These are phyloP conservation scores for Cyclotella atomus DNA, from an alignment of 108 stramenopile genomes.

Conservation along the genomic window DNA sequence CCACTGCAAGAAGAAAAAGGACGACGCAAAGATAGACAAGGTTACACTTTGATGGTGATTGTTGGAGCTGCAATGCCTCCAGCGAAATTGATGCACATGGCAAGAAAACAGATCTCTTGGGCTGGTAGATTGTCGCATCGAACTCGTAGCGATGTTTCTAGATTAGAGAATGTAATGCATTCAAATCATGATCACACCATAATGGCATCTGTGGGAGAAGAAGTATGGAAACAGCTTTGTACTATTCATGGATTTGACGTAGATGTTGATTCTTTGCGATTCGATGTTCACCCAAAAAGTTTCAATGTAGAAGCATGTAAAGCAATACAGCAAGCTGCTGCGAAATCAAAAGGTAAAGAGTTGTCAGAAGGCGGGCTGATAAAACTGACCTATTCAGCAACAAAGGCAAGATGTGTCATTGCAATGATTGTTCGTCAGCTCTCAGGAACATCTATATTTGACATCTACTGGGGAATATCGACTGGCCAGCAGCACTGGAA, in stretches of 20 bases:
- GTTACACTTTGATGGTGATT: conserved; percentile 32
- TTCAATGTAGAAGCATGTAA: conserved; percentile 33
- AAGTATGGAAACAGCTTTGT: conserved; percentile 28
- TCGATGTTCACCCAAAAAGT: conserved; percentile 42
- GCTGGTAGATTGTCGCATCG: conserved; percentile 45
- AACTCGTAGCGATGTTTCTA: not conserved
- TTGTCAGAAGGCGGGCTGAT: conserved; percentile 12
- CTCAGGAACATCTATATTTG: not conserved
- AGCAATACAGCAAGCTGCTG: conserved; percentile 9
- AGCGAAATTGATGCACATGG: conserved; percentile 46
- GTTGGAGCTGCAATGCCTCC: conserved; percentile 24
- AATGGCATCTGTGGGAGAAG: not conserved
- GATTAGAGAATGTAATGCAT: conserved; percentile 8
- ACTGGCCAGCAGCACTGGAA: conserved; percentile 28
- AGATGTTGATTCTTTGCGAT: conserved; percentile 25
- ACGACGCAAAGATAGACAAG: conserved; percentile 30
- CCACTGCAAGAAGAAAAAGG: conserved; percentile 38
- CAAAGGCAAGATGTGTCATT: conserved; percentile 16
- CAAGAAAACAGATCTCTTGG: conserved; percentile 63
- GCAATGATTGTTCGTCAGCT: conserved; percentile 14
- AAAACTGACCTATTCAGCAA: conserved; percentile 41
- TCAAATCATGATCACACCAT: conserved; percentile 12
- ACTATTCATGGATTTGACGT: conserved; percentile 14
- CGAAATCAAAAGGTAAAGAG: not conserved
- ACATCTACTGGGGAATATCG: conserved; percentile 47